Evolutionary conservation across 1,139 yeast species (phyloP).

Genomic region (Hyphopichia wangnamkhiaoensis): DNA sequence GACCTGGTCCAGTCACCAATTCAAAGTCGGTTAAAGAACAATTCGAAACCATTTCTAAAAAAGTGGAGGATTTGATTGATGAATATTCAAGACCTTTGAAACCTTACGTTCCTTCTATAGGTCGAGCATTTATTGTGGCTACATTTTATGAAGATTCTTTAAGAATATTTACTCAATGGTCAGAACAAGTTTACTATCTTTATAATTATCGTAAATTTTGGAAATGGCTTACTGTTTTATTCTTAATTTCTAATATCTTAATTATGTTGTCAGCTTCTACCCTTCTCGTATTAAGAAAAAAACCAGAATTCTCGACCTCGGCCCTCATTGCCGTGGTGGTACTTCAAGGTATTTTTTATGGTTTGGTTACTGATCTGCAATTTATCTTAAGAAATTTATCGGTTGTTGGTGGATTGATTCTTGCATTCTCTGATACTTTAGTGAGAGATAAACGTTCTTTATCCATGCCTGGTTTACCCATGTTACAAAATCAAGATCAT

Average conservation of each 20-base stretch:
- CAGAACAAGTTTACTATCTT: conserved; percentile 84
- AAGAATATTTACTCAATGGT: conserved; percentile 86
- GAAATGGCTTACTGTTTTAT: conserved; percentile 71
- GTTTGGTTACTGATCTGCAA: conserved; percentile 77
- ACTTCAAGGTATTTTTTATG: conserved; percentile 87
- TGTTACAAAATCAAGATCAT: conserved; percentile 78
- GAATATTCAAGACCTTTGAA: conserved; percentile 51
- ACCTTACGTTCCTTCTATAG: conserved; percentile 83
- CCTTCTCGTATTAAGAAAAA: conserved; percentile 69
- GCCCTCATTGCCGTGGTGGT: conserved; percentile 73
- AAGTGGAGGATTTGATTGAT: conserved; percentile 50
- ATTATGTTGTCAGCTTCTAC: conserved; percentile 77
- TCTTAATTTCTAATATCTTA: conserved; percentile 63
- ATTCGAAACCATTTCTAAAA: conserved; percentile 48
- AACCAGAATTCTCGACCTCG: conserved; percentile 70
- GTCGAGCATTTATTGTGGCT: conserved; percentile 88
- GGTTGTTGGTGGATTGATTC: conserved; percentile 87
- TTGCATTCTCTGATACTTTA: conserved; percentile 88
- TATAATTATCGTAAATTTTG: conserved; percentile 81
- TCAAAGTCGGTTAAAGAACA: conserved; percentile 32
- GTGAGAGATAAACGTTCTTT: conserved; percentile 72
- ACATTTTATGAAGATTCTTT: conserved; percentile 91
- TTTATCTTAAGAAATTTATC: conserved; percentile 86
- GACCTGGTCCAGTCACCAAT: conserved; percentile 27
- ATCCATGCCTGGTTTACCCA: conserved; percentile 88